A percentile compares a stretch with the other conserved stretches of the same genome.
Evolutionary conservation across 345 rosid species (phyloP).

Genomic region (Rhodamnia rubescens): DNA sequence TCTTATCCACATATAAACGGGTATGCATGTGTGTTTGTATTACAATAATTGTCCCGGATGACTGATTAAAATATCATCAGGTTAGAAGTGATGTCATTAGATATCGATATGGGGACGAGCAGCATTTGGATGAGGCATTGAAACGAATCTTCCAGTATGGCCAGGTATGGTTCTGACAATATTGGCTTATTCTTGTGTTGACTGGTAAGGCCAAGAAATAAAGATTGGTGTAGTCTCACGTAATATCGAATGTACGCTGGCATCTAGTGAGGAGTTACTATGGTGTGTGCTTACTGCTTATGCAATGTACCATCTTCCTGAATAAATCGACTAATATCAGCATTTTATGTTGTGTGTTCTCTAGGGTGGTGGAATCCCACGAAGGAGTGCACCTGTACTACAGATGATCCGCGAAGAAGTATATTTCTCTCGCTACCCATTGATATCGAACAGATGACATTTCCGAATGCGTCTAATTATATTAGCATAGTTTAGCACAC

Average conservation of each 20-base stretch:
- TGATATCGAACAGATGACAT: neutral
- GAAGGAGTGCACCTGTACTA: slow-evolving; percentile 76
- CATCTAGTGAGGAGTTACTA: neutral
- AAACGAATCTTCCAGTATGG: slow-evolving; percentile 89
- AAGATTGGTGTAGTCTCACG: too few species aligned
- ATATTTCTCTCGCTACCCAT: neutral
- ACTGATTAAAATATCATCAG: slow-evolving; percentile 22
- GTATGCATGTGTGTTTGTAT: neutral
- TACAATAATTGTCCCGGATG: neutral
- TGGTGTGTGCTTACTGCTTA: neutral
- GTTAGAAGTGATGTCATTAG: slow-evolving; percentile 83
- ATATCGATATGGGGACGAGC: slow-evolving; percentile 94
- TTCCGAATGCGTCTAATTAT: neutral
- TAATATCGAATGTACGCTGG: neutral
- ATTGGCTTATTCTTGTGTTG: neutral
- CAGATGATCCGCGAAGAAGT: slow-evolving; percentile 85
- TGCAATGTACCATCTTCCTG: neutral
- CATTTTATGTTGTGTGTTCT: neutral
- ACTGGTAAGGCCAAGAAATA: neutral
- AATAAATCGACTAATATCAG: neutral
- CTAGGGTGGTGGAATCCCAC: slow-evolving; percentile 90
- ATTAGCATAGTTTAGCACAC: neutral
- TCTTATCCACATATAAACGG: neutral
- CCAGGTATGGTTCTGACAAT: slow-evolving; percentile 35
- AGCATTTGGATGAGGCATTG: slow-evolving; percentile 89